Evolutionary conservation across 2,329 filamentous ascomycete genomes (phyloP), one percentile per base, ranked within the genome.

Genomic region (Ceratocystis harringtonii): DNA sequence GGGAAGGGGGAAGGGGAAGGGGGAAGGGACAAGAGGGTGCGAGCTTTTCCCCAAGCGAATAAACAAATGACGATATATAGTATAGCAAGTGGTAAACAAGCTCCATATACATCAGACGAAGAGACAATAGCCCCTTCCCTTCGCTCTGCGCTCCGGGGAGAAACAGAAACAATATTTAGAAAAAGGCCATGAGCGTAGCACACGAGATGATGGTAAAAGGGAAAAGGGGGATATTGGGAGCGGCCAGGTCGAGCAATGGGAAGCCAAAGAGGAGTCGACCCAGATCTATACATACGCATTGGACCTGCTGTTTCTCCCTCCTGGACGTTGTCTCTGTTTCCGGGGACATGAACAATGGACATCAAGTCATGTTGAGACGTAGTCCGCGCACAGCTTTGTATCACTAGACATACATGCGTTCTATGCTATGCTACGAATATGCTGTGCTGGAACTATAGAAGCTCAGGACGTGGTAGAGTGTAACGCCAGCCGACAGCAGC

Each of bases 81-180:
- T 7, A 58, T 6, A 58, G 25, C 52, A 17, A 32, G 17, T 32
- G 28, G 12, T 32, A 58, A 58, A 58, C 25, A 30, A 58, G 28
- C 52, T 58, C 52, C 52, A 58, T 58, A 58, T 10, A 58, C 52
- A 58, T 58, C 52, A 7, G 52, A 58, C 52, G 52, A 58, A 58
- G 52, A 58, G 28, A 58, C 12, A 32, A 58, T 32, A 36, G 52
- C 28, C 52, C 52, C 6, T 4, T 25, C 48, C 48, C 12, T 52
- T 25, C 48, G 15, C 28, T 58, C 22, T 58, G 25, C 25, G 17
- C 12, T n/a, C 15, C 52, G 52, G 7, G 25, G 10, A 58, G 52
- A 58, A 58, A 58, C 52, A 58, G 52, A 58, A 58, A 58, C 52
- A 58, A 32, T 58, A 28, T 58, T 58, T 58, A 52, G 48, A 52